phyloP scores from a whole-genome alignment of 306 rosid species.

The Glycine tomentella region DNA sequence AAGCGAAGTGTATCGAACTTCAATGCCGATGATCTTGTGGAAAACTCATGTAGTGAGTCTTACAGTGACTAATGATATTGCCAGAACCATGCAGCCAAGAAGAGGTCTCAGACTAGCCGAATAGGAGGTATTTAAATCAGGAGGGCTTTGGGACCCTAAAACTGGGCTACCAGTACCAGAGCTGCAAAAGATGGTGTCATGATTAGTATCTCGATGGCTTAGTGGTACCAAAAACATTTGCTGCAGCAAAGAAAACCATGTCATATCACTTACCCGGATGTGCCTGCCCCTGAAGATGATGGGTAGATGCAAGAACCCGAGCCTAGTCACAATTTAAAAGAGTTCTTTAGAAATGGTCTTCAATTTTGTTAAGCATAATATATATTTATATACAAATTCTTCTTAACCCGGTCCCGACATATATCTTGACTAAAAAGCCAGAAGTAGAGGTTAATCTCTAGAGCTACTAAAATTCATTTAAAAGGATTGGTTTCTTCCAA shows the following conservation, averaged over 20 bases:
- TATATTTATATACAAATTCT: neutral
- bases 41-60: constrained; percentile 39
- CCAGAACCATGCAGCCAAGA: constrained; percentile 56
- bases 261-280: constrained; percentile 56
- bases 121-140: constrained; percentile 47
- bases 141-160: constrained; percentile 61
- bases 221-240: neutral
- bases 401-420: too few species aligned
- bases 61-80: constrained; percentile 50
- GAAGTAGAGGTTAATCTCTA: neutral
- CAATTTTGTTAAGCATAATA: constrained; percentile 10
- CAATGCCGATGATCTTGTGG: constrained; percentile 5
- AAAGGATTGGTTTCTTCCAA: neutral
- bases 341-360: constrained; percentile 34
- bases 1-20: neutral
- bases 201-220: constrained; percentile 45
- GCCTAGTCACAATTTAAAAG: constrained; percentile 54
- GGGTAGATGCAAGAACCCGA: constrained; percentile 71
- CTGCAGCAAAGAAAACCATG: constrained; percentile 18
- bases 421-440: neutral
- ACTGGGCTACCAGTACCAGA: constrained; percentile 45
- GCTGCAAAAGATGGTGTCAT: constrained; percentile 55
- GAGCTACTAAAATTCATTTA: neutral
- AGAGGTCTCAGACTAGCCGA: constrained; percentile 59
- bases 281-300: constrained; percentile 61